phyloP scores from a whole-genome alignment of 495 filamentous ascomycete genomes.

The Penicillium simplicissimum region DNA sequence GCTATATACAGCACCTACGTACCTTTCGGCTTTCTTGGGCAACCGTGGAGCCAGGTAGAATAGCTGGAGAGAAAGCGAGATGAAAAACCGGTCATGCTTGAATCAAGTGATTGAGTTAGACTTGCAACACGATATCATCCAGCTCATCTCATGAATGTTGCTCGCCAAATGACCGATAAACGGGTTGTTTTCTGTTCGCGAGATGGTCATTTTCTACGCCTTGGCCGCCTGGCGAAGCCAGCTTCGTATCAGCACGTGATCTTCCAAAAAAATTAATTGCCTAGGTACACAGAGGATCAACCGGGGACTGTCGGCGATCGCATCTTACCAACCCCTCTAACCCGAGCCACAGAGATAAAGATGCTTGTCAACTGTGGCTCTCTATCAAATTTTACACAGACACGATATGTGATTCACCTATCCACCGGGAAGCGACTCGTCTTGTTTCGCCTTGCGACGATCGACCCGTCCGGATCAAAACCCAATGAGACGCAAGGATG shows the following conservation, averaged over 20 bases:
- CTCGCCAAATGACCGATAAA: too few relatives aligned
- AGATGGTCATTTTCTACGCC: not conserved
- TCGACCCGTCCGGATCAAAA: conserved; percentile 35
- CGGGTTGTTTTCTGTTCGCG: too few relatives aligned
- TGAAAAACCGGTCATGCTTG: too few relatives aligned
- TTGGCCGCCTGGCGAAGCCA: not conserved
- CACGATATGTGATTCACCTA: conserved; percentile 50
- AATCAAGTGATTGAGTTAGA: too few relatives aligned
- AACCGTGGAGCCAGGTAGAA: too few relatives aligned
- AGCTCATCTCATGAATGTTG: too few relatives aligned
- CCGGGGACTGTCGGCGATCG: conserved; percentile 4
- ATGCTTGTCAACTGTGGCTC: conserved; percentile 41
- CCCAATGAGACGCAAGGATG: conserved; percentile 45
- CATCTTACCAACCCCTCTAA: not conserved
- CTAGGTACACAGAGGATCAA: not conserved
- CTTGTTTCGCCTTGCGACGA: conserved; percentile 50
- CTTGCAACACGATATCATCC: too few relatives aligned
- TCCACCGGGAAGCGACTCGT: conserved; percentile 53
- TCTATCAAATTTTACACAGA: conserved; percentile 39
- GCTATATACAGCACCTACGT: too few relatives aligned
- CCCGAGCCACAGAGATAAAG: conserved; percentile 9
- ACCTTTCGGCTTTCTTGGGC: too few relatives aligned
- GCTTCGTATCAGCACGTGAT: conserved; percentile 12
- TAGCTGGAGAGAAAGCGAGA: too few relatives aligned
- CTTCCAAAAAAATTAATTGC: conserved; percentile 13